Conservation (phyloP, 371 early-diverging fungal genomes). For the Haplosporangium sp. region DNA sequence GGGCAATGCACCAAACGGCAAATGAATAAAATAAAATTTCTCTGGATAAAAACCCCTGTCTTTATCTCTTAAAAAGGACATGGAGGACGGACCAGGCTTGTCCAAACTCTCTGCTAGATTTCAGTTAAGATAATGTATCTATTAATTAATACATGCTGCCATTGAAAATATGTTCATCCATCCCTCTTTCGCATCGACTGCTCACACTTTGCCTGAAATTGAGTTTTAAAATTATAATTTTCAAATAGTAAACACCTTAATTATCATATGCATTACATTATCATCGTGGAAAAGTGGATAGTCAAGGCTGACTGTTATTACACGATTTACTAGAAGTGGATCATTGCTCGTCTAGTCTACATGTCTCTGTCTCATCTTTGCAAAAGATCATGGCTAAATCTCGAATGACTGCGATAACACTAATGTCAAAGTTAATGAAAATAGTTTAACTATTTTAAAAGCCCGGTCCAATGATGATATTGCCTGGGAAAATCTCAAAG, state of each 20-base stretch:
- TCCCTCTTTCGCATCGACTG: not conserved
- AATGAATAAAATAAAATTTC: not conserved
- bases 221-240: not conserved
- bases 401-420: no score
- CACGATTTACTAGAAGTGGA: no score
- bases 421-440: not conserved
- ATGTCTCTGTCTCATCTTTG: no score
- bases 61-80: no score
- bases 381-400: no score
- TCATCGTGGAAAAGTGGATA: no score
- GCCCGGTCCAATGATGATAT: constrained; percentile 1
- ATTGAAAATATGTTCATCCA: not conserved
- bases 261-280: no score
- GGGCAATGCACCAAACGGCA: not conserved
- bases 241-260: not conserved
- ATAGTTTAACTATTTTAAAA: not conserved
- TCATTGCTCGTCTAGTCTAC: no score
- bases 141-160: no score
- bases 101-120: not conserved
- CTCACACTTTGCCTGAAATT: not conserved
- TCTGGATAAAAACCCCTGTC: no score
- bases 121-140: no score
- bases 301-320: no score
- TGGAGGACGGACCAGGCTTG: not conserved
- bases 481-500: not conserved